phyloP scores from a whole-genome alignment of 345 rosid genomes.

The Citrus maxima region DNA sequence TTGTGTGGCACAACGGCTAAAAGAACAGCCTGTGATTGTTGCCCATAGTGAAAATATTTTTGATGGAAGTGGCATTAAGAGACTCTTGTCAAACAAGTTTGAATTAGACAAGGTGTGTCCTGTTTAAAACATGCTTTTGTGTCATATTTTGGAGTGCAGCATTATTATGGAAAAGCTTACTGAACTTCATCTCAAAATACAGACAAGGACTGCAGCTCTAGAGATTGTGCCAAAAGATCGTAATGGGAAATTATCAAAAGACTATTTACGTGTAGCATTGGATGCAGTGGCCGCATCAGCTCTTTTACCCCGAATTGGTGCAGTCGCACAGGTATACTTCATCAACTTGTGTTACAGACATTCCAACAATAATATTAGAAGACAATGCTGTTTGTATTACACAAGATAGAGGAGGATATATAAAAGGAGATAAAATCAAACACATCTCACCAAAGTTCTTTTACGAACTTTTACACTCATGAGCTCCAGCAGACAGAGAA shows the following conservation, averaged over 20 bases:
- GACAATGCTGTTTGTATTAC: no score
- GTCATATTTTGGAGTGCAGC: not conserved
- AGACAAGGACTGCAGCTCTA: slow-evolving; percentile 55
- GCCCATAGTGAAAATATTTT: slow-evolving; percentile 85
- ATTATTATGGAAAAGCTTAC: not conserved
- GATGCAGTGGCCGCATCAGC: slow-evolving; percentile 76
- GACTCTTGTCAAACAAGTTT: slow-evolving; percentile 72
- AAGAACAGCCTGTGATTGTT: slow-evolving; percentile 90
- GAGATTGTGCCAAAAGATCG: slow-evolving; percentile 63
- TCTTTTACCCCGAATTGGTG: slow-evolving; percentile 77
- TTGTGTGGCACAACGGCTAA: slow-evolving; percentile 64
- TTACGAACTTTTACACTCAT: no score
- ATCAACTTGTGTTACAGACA: no score
- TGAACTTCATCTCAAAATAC: slow-evolving; percentile 12
- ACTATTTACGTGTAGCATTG: slow-evolving; percentile 54
- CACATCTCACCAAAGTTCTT: no score
- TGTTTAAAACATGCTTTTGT: not conserved
- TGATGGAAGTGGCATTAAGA: slow-evolving; percentile 78
- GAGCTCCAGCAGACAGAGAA: no score
- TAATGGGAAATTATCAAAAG: slow-evolving; percentile 64
- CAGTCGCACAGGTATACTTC: slow-evolving; percentile 58
- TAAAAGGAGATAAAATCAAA: no score
- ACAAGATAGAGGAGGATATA: no score
- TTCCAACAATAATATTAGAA: no score
- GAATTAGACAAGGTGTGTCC: slow-evolving; percentile 73